Percentiles rank a stretch among this genome's conserved stretches.
Conservation (phyloP, 228 moss, liverwort and hornwort genomes). For the Sphagnum fallax region DNA sequence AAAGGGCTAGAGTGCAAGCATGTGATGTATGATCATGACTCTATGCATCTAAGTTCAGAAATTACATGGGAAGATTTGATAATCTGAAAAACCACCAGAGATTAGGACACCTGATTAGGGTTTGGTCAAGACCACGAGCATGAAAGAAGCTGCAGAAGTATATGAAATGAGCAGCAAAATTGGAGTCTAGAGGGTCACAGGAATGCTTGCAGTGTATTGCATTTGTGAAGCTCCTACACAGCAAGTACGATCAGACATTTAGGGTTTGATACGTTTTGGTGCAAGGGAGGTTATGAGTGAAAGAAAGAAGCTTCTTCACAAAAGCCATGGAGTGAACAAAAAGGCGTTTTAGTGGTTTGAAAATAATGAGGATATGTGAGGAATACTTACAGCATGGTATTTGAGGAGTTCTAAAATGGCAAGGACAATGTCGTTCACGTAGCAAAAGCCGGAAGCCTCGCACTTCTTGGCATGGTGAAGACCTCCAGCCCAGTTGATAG, state of each 20-base stretch:
- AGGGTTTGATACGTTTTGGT: not conserved
- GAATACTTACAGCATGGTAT: conserved; percentile 48
- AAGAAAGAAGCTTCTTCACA: not conserved
- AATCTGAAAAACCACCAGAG: no score
- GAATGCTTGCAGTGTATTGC: no score
- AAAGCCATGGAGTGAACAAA: not conserved
- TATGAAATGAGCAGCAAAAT: no score
- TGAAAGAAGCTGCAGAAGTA: no score
- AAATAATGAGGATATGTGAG: not conserved
- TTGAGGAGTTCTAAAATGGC: conserved; percentile 86
- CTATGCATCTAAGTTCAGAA: no score
- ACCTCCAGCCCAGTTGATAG: conserved; percentile 96
- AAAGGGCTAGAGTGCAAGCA: no score
- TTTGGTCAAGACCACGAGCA: no score
- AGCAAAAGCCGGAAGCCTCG: conserved; percentile 92
- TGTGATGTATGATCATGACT: no score
- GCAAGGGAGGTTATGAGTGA: not conserved
- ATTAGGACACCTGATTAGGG: no score
- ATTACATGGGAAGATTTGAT: no score
- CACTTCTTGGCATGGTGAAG: conserved; percentile 96
- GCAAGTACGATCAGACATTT: not conserved
- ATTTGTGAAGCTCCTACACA: not conserved
- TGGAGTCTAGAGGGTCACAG: no score
- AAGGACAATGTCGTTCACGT: conserved; percentile 90
- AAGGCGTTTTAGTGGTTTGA: not conserved